Evolutionary conservation across 208 protist genomes (phyloP).

Genomic region (Trypanosomatidae sp.): DNA sequence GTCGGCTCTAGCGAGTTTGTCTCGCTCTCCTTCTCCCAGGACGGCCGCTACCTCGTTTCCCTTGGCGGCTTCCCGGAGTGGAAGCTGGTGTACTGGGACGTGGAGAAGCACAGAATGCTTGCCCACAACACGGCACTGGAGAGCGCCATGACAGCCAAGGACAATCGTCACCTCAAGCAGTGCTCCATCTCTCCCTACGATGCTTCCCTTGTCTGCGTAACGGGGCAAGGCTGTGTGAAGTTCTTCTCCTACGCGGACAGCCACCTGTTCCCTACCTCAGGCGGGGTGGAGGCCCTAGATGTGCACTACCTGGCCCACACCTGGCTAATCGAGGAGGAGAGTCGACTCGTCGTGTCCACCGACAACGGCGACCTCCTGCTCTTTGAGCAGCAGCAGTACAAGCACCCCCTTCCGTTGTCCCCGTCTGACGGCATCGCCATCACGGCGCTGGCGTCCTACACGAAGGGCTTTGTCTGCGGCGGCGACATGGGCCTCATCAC

Average conservation of each 20-base stretch:
- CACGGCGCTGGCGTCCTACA: constrained; percentile 80
- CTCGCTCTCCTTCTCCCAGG: constrained; percentile 91
- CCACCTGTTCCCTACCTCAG: constrained; percentile 60
- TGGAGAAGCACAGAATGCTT: constrained; percentile 89
- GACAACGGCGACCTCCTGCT: constrained; percentile 94
- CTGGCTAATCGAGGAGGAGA: constrained; percentile 90
- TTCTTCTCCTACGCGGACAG: constrained; percentile 88
- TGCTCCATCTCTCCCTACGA: constrained; percentile 93
- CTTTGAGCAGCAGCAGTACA: constrained; percentile 91
- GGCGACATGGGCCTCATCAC: constrained; percentile 93
- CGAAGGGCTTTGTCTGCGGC: constrained; percentile 95
- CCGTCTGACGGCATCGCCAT: constrained; percentile 92
- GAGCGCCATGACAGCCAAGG: constrained; percentile 39
- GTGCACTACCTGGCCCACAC: constrained; percentile 93
- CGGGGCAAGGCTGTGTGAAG: constrained; percentile 86
- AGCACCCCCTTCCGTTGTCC: constrained; percentile 80
- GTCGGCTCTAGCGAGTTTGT: constrained; percentile 85
- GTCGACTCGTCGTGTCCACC: constrained; percentile 91
- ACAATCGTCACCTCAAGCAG: constrained; percentile 77
- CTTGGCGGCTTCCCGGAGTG: constrained; percentile 93
- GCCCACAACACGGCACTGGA: constrained; percentile 59
- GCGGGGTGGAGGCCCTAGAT: constrained; percentile 65
- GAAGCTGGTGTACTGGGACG: constrained; percentile 93
- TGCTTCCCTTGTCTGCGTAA: constrained; percentile 88
- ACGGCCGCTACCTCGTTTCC: constrained; percentile 85